These are phyloP conservation scores for Cyberlindnera suaveolens DNA, from an alignment of 805 yeast species.

Conservation along the genomic window DNA sequence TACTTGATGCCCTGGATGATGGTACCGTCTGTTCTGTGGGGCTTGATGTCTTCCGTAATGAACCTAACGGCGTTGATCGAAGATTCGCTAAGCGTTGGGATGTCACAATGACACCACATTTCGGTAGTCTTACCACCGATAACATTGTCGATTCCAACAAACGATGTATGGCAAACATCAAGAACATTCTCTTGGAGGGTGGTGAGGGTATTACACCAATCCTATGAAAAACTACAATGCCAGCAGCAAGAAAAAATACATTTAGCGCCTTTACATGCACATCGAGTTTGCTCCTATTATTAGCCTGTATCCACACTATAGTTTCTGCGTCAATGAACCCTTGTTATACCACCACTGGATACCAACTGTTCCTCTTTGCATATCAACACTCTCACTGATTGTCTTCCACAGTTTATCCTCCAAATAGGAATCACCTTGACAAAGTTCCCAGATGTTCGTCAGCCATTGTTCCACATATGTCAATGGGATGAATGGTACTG, in stretches of 20 bases:
- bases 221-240: not conserved
- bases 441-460: slow-evolving; percentile 33
- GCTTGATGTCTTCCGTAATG: slow-evolving; percentile 63
- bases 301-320: not conserved
- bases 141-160: slow-evolving; percentile 47
- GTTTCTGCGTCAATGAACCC: not conserved
- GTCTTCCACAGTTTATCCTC: slow-evolving; percentile 43
- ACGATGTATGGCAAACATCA: slow-evolving; percentile 47
- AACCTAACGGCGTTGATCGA: slow-evolving; percentile 43
- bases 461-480: slow-evolving; percentile 41
- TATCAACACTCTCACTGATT: slow-evolving; percentile 51
- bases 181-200: slow-evolving; percentile 16
- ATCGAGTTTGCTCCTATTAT: not conserved
- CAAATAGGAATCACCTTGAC: slow-evolving; percentile 26
- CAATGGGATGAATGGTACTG: slow-evolving; percentile 47
- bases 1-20: slow-evolving; percentile 48
- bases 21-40: slow-evolving; percentile 63
- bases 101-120: slow-evolving; percentile 57
- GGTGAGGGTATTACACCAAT: slow-evolving; percentile 15
- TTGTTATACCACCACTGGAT: slow-evolving; percentile 58
- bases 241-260: not conserved
- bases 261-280: not conserved
- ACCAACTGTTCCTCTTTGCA: slow-evolving; percentile 49
- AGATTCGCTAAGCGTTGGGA: slow-evolving; percentile 51
- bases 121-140: slow-evolving; percentile 62